Evolutionary conservation across 192 early-diverging fungal genomes (phyloP).

Genomic region (Podila clonocystis): DNA sequence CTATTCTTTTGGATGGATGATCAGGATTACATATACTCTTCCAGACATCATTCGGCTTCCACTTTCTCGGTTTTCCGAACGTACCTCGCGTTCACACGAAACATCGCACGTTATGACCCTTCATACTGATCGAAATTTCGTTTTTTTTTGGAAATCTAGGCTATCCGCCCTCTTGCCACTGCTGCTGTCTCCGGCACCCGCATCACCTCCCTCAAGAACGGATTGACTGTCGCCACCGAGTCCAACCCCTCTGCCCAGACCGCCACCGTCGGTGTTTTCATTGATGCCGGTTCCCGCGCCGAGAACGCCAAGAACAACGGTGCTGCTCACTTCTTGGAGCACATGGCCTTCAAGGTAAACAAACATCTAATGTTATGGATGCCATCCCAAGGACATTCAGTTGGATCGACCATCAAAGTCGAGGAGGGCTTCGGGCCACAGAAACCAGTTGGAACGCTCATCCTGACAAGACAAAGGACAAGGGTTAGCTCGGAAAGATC

Average conservation of each 20-base stretch:
- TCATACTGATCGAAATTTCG: neutral
- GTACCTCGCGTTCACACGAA: no score
- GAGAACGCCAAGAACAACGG: constrained; percentile 91
- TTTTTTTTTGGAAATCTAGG: constrained; percentile 26
- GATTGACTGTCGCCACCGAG: constrained; percentile 87
- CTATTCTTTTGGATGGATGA: neutral
- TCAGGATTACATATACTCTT: no score
- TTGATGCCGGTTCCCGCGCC: constrained; percentile 88
- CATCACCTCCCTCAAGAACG: constrained; percentile 79
- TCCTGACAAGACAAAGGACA: neutral
- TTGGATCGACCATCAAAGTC: no score
- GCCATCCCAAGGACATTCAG: neutral
- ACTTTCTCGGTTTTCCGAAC: no score
- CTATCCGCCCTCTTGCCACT: constrained; percentile 63
- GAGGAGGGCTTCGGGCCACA: neutral
- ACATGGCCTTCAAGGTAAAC: constrained; percentile 98
- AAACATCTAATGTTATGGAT: neutral
- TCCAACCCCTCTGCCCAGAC: constrained; percentile 82
- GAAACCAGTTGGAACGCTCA: neutral
- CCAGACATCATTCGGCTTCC: no score
- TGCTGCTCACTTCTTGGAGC: constrained; percentile 97
- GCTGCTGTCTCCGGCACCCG: constrained; percentile 63
- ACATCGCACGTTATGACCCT: no score
- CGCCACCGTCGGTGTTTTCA: constrained; percentile 91
- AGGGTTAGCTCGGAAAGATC: neutral